Base-by-base conservation (phyloP, 169 alveolate genomes). In the Plasmodium malariae region DNA sequence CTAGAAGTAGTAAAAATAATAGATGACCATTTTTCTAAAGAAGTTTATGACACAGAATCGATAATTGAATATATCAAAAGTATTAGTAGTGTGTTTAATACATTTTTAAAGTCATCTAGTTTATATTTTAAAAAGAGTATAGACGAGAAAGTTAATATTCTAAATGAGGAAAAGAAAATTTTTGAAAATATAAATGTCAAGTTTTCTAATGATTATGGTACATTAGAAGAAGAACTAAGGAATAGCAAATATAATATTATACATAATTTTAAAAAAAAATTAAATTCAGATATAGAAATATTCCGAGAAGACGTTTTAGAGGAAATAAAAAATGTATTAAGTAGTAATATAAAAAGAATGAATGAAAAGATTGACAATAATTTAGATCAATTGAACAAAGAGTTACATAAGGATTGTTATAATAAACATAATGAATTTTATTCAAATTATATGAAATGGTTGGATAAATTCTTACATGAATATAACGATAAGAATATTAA, bases 241-340 rank as follows among this genome's bases (percentile, higher is more conserved):
- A 69, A 83, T 14, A 32, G 43, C 0, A 68, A 83, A 6, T 36
- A 17, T 6, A 1, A 67, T 34, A 68, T 83, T 1, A 45, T 60
- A 11, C 37, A 67, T 28, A 83, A 32, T 7, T 83, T 34, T 28
- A 65, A 45, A 30, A 28, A 24, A 40, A 69, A 26, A 28, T 67
- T 83, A 19, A 36, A 32, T 21, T 65, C 65, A 17, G 85, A 83
- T 21, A 69, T 83, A 9, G 3, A 83, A 30, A 12, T n/a, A n/a
- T 83, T 83, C 30, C 21, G 68, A 7, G 65, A 36, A 12, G 43
- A 43, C 17, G 40, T 83, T 5, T 34, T 83, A 12, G 62, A 83
- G 7, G 91, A 83, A 9, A 26, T 83, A 12, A 26, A 68, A 40
- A 17, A 0, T 12, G 74, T 83, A n/a, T 12, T 83, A 19, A 30